Base-by-base conservation (phyloP, 106 monocot species). In the Xerophyta viscosa region DNA sequence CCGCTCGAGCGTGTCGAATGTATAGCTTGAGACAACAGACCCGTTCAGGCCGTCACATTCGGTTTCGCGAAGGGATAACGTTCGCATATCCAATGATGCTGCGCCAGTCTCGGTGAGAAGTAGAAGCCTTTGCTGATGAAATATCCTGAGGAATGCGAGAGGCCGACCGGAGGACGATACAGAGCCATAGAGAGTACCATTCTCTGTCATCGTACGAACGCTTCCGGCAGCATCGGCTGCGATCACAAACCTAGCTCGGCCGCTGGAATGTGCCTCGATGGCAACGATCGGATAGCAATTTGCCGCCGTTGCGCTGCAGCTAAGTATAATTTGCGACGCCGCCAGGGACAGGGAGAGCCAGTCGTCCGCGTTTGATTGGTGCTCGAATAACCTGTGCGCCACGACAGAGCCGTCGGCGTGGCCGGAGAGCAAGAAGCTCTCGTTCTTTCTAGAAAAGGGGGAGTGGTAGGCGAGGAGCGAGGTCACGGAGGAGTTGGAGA, bases 31-130 rank as follows among this genome's bases (percentile, higher is more conserved):
- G 14, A 68, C 71, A 24, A 60, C 20, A 4, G 85, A 79, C 12
- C 85, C 85, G 52, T 96, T 96, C 20, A 96, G 62, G 23, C 96
- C 96, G 54, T 85, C 85, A 62, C 96, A 96, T 3, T 76, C 78
- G 1, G 57, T 71, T 60, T 96, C 96, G 45, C 58, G 67, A 43
- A 89, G 67, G 1, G 54, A 36, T 88, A 96, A 88, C 6, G 84
- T 70, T 31, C 88, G 62, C n/a, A 96, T 54, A 44, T 96, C 96
- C 11, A 96, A 73, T 0, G 81, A 88, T 0, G 80, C 96, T 3
- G 88, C 88, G 7, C 84, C 85, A 15, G 67, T 66, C 68, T 76
- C 96, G 0, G 88, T 96, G 26, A 96, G 61, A 74, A 96, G 89
- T 23, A 89, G 63, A 36, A 82, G 76, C 39, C 81, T 59, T 67